Evolutionary conservation across 2,329 filamentous ascomycete species (phyloP).

Genomic region (Neopestalotiopsis sp.): DNA sequence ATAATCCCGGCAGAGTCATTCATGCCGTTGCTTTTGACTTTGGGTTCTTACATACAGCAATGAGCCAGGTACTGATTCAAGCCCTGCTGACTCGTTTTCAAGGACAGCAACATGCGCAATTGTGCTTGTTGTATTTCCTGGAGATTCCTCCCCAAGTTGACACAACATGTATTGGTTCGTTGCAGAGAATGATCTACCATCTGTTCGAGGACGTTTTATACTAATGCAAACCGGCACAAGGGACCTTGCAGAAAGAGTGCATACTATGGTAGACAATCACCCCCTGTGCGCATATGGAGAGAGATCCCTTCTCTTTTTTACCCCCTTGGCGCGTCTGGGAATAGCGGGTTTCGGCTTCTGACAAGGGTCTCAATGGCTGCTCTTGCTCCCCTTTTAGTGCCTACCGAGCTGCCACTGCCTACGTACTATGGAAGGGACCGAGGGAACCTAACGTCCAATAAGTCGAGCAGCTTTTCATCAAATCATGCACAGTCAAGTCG

Average conservation of each 20-base stretch:
- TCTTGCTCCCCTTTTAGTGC: neutral
- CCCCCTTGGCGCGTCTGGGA: too few relatives aligned
- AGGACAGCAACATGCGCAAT: too few relatives aligned
- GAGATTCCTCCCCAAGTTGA: too few relatives aligned
- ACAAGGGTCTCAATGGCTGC: neutral
- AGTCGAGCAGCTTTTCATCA: neutral
- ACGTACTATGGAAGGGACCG: neutral
- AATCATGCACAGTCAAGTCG: neutral
- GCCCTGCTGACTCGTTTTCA: too few relatives aligned
- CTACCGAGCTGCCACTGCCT: neutral
- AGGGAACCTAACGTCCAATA: neutral
- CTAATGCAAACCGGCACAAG: neutral
- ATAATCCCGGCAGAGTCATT: neutral
- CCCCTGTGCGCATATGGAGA: neutral
- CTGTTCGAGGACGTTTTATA: neutral
- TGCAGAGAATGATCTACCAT: neutral
- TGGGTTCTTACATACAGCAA: neutral
- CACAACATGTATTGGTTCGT: too few relatives aligned
- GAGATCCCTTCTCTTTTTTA: neutral
- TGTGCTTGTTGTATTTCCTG: too few relatives aligned
- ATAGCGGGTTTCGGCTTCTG: neutral
- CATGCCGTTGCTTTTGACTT: neutral
- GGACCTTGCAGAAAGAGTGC: constrained; percentile 1
- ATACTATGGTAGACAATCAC: neutral
- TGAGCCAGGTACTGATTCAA: too few relatives aligned